phyloP scores from a whole-genome alignment of 768 basidiomycete genomes.

The Lactarius tabidus region DNA sequence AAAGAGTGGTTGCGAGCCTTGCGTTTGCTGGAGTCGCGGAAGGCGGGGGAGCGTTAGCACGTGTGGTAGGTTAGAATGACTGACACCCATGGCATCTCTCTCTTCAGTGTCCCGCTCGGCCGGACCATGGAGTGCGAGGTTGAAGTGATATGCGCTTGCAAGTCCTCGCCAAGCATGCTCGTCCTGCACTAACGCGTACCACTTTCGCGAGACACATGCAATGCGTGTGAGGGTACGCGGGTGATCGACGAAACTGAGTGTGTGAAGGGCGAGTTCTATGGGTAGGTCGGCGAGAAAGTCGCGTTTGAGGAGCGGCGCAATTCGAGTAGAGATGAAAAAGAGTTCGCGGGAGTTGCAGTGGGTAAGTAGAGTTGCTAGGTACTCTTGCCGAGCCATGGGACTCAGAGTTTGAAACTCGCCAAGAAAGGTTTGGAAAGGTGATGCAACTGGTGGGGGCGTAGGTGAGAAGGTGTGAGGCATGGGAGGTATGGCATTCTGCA shows the following conservation, averaged over 20 bases:
- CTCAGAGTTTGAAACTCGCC: conserved; percentile 12
- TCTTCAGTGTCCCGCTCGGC: conserved; percentile 11
- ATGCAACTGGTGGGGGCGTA: not conserved
- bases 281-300: conserved; percentile 25
- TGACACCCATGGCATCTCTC: not conserved
- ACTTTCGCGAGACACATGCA: conserved; percentile 21
- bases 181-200: conserved; percentile 25
- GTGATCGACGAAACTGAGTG: conserved; percentile 24
- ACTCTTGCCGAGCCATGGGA: conserved; percentile 9
- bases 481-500: not conserved
- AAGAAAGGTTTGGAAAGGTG: conserved; percentile 4
- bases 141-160: conserved; percentile 15
- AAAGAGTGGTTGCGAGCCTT: conserved; percentile 16
- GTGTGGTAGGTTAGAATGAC: conserved; percentile 3
- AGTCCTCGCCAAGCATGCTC: conserved; percentile 21
- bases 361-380: conserved; percentile 20
- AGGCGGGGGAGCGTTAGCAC: conserved; percentile 6
- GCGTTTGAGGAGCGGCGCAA: conserved; percentile 26
- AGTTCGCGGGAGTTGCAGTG: conserved; percentile 22
- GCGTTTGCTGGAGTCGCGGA: conserved; percentile 2
- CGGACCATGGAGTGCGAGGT: conserved; percentile 15
- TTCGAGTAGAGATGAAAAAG: conserved; percentile 20
- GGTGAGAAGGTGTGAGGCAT: conserved; percentile 4
- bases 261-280: conserved; percentile 24
- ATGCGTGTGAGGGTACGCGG: conserved; percentile 20